Evolutionary conservation across 2,329 filamentous ascomycete genomes (phyloP).

Genomic region (Claviceps digitariae): DNA sequence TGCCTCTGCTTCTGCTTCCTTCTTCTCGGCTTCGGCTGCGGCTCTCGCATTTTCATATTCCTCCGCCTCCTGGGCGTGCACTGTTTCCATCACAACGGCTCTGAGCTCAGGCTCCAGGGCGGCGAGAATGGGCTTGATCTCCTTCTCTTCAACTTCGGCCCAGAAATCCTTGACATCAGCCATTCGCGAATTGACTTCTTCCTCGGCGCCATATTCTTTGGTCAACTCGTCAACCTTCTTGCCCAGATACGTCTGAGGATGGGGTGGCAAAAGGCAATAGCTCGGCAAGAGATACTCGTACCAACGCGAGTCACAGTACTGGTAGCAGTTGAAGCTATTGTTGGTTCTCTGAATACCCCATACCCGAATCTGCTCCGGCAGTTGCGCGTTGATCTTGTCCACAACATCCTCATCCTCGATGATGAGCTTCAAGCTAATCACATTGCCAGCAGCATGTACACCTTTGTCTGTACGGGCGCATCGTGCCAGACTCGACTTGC

Average conservation of each 20-base stretch:
- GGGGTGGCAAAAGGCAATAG: slow-evolving; percentile 82
- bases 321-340: slow-evolving; percentile 88
- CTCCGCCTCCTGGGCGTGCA: slow-evolving; percentile 32
- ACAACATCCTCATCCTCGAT: slow-evolving; percentile 82
- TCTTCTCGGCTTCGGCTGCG: slow-evolving; percentile 6
- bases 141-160: slow-evolving; percentile 65
- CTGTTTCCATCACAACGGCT: slow-evolving; percentile 46
- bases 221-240: slow-evolving; percentile 70
- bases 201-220: slow-evolving; percentile 57
- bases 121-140: slow-evolving; percentile 58
- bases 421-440: slow-evolving; percentile 91
- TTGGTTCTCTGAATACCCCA: slow-evolving; percentile 89
- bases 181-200: slow-evolving; percentile 55
- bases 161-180: slow-evolving; percentile 72
- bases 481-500: slow-evolving; percentile 86
- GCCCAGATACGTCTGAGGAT: slow-evolving; percentile 75
- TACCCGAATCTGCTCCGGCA: slow-evolving; percentile 80
- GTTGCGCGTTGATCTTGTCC: slow-evolving; percentile 74
- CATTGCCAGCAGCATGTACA: slow-evolving; percentile 88
- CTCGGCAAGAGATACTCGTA: slow-evolving; percentile 96
- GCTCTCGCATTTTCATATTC: slow-evolving; percentile 9
- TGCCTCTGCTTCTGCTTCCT: slow-evolving; percentile 8
- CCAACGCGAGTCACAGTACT: slow-evolving; percentile 85
- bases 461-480: slow-evolving; percentile 97
- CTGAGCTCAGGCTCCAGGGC: slow-evolving; percentile 49